Evolutionary conservation across 2,329 filamentous ascomycete species (phyloP), one percentile per base, ranked within the genome.

Genomic region (Apiospora aurea): DNA sequence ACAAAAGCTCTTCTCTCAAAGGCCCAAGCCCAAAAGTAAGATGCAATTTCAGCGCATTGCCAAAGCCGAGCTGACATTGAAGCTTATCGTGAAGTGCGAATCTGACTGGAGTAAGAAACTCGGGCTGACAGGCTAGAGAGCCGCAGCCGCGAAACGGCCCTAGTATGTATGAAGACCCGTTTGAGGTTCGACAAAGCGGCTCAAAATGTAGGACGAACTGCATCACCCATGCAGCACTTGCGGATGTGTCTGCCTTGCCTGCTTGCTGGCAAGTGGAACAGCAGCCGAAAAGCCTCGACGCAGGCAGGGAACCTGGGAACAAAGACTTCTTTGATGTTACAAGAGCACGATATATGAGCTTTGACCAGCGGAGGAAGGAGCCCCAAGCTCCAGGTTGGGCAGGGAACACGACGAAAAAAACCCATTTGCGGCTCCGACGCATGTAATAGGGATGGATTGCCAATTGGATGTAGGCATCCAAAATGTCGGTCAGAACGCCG

Each of bases 301-400:
- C 29, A 14, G 34, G 13, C 57, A 64, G 57, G 57, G 57, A 64
- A 41, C 34, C 41, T 41, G 57, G 57, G 57, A 64, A 41, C 34
- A 41, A 41, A 64, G 34, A n/a, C 29, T 34, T 64, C 18, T 41
- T 41, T 13, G 34, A 64, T 64, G 57, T 64, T 64, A 64, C 57
- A 64, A 64, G 10, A 41, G 34, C 57, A 64, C n/a, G 34, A 64
- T 64, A 64, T 64, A 41, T 41, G 57, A 64, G 57, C 57, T 64
- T 34, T 38, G 57, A 34, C 57, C 57, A 64, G 34, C 18, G 57
- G 16, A n/a, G 21, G 10, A 41, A 64, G 57, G 34, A 41, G 57
- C 57, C 57, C 34, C 57, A 64, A 64, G 57, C 57, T 64, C 57
- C 57, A 64, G 57, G 57, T 41, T 64, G 57, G 34, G 57, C 57